Conservation (phyloP, 495 filamentous ascomycete genomes). For the Penicillium manginii region DNA sequence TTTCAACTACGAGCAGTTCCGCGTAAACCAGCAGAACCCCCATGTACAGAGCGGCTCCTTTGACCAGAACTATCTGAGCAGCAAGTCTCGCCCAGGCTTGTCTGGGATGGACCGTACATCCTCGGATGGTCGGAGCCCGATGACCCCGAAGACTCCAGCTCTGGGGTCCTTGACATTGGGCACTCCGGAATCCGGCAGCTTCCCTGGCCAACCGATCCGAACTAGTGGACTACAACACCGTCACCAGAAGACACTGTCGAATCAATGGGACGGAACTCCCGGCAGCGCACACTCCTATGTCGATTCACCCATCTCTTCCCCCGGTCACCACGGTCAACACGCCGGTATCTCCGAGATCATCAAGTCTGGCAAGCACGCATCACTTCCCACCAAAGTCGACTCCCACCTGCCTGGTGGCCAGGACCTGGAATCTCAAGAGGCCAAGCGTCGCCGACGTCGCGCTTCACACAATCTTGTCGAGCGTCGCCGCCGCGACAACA, state of each 20-base stretch:
- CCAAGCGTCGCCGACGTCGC: slow-evolving; percentile 84
- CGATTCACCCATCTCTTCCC: slow-evolving; percentile 80
- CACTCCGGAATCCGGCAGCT: slow-evolving; percentile 68
- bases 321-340: slow-evolving; percentile 58
- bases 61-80: slow-evolving; percentile 53
- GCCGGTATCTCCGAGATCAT: slow-evolving; percentile 71
- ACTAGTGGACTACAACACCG: slow-evolving; percentile 59
- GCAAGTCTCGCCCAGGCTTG: slow-evolving; percentile 61
- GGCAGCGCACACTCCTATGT: slow-evolving; percentile 77
- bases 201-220: slow-evolving; percentile 75
- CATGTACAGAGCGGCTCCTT: slow-evolving; percentile 57
- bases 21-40: slow-evolving; percentile 60
- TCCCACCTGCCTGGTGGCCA: slow-evolving; percentile 52
- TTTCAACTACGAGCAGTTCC: slow-evolving; percentile 73
- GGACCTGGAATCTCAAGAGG: slow-evolving; percentile 78
- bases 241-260: slow-evolving; percentile 81
- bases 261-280: slow-evolving; percentile 81
- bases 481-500: slow-evolving; percentile 92
- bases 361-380: slow-evolving; percentile 70
- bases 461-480: slow-evolving; percentile 98
- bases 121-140: slow-evolving; percentile 72
- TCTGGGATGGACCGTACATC: slow-evolving; percentile 69
- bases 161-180: slow-evolving; percentile 60
- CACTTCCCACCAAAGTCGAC: slow-evolving; percentile 71
- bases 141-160: slow-evolving; percentile 77